Base-by-base conservation (phyloP, 2,329 filamentous ascomycete species). In the Cladosporium oxysporum region DNA sequence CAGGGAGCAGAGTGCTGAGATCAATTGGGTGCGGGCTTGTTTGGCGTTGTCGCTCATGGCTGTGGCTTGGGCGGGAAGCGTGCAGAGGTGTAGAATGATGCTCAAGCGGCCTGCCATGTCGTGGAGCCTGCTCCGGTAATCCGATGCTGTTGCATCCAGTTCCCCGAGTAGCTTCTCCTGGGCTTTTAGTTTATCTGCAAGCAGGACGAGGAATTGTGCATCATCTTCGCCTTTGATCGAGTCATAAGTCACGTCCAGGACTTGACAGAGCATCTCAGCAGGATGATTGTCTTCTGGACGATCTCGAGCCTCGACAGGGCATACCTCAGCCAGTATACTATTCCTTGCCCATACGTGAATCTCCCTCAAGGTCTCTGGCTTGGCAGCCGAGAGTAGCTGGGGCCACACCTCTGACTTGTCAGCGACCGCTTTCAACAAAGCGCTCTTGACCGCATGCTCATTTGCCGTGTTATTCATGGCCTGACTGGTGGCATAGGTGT, bases 381-480 rank as follows among this genome's bases (percentile, higher is more conserved):
- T 78, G 26, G 79, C 73, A 29, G 75, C 78, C 28, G 74, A 73
- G 14, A 83, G 70, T 8, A 83, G 73, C 66, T 82, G 79, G 2
- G 79, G 72, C 75, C 80, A 82, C 14, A 78, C 75, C n/a, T 77
- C 74, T 52, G 76, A 77, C 37, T 80, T 79, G 31, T 74, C 71
- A 12, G 78, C 76, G n/a, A 82, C 73, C 8, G 78, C 77, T 21
- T 71, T 71, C 53, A 80, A 75, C 59, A 83, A 73, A 8, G 78
- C 77, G 14, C 50, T 57, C 26, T 63, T 63, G 23, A 57, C 26
- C 7, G 61, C 50, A 35, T 74, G 65, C n/a, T 62, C 47, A 16
- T 58, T 69, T 16, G 35, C 50, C 1, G 33, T 26, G 16, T 1
- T n/a, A 3, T 18, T n/a, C 11, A 37, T 26, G 11, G 35, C 16